phyloP scores from a whole-genome alignment of 139 green algal genomes.

The Tetradesmus obliquus region DNA sequence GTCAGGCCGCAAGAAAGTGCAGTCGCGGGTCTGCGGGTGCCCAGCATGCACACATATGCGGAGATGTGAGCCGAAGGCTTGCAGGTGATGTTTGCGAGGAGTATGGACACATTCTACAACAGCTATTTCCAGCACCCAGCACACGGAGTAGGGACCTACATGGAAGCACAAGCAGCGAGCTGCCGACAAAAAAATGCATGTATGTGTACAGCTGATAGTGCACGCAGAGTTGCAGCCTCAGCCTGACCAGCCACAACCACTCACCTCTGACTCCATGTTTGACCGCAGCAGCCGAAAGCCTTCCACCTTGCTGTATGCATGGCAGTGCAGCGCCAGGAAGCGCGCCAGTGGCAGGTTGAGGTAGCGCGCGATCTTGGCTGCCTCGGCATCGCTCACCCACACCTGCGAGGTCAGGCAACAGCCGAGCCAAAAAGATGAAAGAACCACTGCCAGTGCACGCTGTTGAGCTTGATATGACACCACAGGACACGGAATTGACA shows the following conservation, averaged over 20 bases:
- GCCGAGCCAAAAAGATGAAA: neutral
- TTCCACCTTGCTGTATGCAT: slow-evolving; percentile 31
- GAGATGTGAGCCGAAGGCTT: too few relatives aligned
- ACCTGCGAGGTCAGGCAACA: slow-evolving; percentile 7
- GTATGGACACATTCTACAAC: too few relatives aligned
- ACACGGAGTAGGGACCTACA: too few relatives aligned
- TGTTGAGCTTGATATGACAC: too few relatives aligned
- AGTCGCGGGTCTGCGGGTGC: slow-evolving; percentile 27
- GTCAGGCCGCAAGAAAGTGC: slow-evolving; percentile 54
- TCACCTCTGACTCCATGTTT: neutral
- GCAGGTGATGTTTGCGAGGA: too few relatives aligned
- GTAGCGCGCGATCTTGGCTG: slow-evolving; percentile 40
- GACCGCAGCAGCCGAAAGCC: slow-evolving; percentile 49
- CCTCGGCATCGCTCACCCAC: slow-evolving; percentile 54
- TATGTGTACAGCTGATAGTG: neutral
- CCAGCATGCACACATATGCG: neutral
- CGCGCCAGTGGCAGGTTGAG: neutral
- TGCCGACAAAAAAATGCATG: neutral
- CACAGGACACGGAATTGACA: too few relatives aligned
- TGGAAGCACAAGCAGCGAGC: neutral
- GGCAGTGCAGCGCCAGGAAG: slow-evolving; percentile 39
- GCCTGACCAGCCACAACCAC: neutral
- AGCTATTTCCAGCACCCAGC: too few relatives aligned
- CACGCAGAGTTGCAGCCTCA: neutral
- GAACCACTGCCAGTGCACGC: neutral